A percentile compares a stretch with the other conserved stretches of the same genome.
Evolutionary conservation across 2,329 filamentous ascomycete genomes (phyloP).

Genomic region (Diaporthe amygdali): DNA sequence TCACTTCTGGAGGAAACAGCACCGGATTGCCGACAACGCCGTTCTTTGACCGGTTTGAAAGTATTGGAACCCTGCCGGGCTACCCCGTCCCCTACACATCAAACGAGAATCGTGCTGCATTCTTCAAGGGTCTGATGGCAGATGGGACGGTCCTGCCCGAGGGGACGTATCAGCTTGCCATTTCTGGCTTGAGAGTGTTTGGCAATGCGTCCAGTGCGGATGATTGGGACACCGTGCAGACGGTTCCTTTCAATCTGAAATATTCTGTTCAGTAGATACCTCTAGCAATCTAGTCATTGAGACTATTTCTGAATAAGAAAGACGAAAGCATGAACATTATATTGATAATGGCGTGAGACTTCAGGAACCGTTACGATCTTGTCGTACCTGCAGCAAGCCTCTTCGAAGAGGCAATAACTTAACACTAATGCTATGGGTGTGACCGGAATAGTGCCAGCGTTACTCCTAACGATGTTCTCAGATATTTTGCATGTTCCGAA

Average conservation of each 20-base stretch:
- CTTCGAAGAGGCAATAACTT: too few relatives aligned
- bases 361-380: too few relatives aligned
- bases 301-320: neutral
- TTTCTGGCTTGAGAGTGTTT: slow-evolving; percentile 31
- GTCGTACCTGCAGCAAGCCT: too few relatives aligned
- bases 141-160: slow-evolving; percentile 30
- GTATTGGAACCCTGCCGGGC: neutral
- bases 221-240: slow-evolving; percentile 30
- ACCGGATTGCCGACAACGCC: slow-evolving; percentile 8
- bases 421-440: too few relatives aligned
- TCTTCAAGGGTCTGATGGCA: slow-evolving; percentile 27
- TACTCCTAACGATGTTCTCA: too few relatives aligned
- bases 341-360: too few relatives aligned
- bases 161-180: slow-evolving; percentile 31
- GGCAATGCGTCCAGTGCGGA: slow-evolving; percentile 29
- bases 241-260: neutral
- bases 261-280: neutral
- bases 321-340: neutral
- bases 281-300: neutral
- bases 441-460: too few relatives aligned
- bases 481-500: too few relatives aligned
- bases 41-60: neutral
- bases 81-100: neutral
- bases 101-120: neutral
- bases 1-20: neutral